These are phyloP conservation scores for Bryum argenteum DNA, from an alignment of 225 moss, liverwort and hornwort species.

Conservation along the genomic window DNA sequence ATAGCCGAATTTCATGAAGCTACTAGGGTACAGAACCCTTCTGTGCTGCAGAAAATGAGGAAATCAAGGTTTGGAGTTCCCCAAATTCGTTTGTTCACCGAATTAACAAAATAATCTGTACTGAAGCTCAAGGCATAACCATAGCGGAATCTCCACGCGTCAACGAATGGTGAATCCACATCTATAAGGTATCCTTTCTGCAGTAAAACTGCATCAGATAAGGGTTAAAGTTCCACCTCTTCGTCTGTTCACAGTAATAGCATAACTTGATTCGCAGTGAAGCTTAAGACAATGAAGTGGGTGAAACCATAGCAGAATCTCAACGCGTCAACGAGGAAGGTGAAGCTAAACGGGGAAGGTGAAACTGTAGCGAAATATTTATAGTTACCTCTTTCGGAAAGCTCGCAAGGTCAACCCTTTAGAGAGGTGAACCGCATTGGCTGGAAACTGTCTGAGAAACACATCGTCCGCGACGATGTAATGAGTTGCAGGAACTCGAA, in stretches of 20 bases:
- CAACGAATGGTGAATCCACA: background rate
- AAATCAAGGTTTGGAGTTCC: background rate
- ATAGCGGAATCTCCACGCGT: background rate
- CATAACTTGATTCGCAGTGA: too few relatives aligned
- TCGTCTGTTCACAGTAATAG: too few relatives aligned
- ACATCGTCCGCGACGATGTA: background rate
- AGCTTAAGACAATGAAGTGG: background rate
- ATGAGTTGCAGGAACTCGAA: background rate
- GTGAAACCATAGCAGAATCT: background rate
- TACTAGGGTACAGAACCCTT: too few relatives aligned
- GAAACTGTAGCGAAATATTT: background rate
- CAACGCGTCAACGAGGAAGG: too few relatives aligned
- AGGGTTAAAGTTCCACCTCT: too few relatives aligned
- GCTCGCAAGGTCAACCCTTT: background rate
- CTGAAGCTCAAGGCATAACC: background rate
- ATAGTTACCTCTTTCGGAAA: too few relatives aligned
- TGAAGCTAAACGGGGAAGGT: too few relatives aligned
- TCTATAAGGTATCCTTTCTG: too few relatives aligned
- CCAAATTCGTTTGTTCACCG: background rate
- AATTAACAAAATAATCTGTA: background rate
- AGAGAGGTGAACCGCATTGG: background rate
- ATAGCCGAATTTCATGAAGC: too few relatives aligned
- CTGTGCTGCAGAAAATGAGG: background rate
- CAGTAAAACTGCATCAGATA: too few relatives aligned
- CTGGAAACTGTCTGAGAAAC: slow-evolving; percentile 18